Conservation (phyloP, 495 filamentous ascomycete genomes). For the Beverwykella pulmonaria region DNA sequence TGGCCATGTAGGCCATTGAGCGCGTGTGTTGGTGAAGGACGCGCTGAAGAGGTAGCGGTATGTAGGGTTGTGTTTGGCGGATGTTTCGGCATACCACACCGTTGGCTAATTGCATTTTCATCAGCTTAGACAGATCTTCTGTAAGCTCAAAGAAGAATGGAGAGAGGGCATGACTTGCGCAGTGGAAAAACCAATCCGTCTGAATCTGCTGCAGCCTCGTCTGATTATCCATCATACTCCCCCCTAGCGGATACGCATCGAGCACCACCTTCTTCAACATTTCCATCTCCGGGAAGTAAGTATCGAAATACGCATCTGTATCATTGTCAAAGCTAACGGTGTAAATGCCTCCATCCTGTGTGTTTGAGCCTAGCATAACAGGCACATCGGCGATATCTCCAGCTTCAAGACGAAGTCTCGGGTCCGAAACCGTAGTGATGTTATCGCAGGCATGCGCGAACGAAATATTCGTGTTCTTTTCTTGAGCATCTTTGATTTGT, state of each 20-base stretch:
- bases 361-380: constrained; percentile 36
- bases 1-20: neutral
- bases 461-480: constrained; percentile 29
- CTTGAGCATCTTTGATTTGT: constrained; percentile 30
- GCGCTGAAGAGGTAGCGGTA: constrained; percentile 40
- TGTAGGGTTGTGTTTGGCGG: neutral
- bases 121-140: neutral
- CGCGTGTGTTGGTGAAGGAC: constrained; percentile 42
- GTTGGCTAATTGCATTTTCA: neutral
- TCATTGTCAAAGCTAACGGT: neutral
- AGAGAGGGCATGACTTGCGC: constrained; percentile 5
- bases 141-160: too few species aligned
- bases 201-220: constrained; percentile 33
- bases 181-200: constrained; percentile 14
- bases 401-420: constrained; percentile 6
- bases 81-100: constrained; percentile 5
- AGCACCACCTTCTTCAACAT: neutral
- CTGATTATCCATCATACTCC: neutral
- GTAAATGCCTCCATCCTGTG: constrained; percentile 36
- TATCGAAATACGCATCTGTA: constrained; percentile 6
- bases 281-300: neutral
- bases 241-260: neutral
- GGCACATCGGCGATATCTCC: constrained; percentile 39
- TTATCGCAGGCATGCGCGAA: constrained; percentile 29
- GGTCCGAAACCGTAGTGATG: constrained; percentile 31